These are phyloP conservation scores for Trichocomaceae sp. DNA, from an alignment of 2,329 filamentous ascomycete genomes.

Conservation along the genomic window DNA sequence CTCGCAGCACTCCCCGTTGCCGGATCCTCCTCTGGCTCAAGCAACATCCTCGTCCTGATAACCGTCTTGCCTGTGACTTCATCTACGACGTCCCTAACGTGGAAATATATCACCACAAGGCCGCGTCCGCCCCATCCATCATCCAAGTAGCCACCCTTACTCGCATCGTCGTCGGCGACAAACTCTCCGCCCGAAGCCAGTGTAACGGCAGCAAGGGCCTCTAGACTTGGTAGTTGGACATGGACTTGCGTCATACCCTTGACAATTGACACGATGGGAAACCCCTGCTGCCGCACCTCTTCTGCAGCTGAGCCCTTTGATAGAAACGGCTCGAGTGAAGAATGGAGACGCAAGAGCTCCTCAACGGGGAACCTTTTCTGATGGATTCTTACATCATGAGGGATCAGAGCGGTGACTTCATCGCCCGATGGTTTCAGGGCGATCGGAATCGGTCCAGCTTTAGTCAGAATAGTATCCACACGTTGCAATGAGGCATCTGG, in stretches of 20 bases:
- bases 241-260: conserved; percentile 53
- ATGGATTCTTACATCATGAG: conserved; percentile 34
- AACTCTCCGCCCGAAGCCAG: conserved; percentile 21
- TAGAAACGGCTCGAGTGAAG: conserved; percentile 21
- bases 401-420: conserved; percentile 20
- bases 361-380: conserved; percentile 19
- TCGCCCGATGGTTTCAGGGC: conserved; percentile 12
- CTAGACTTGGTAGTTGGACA: conserved; percentile 54
- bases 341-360: conserved; percentile 24
- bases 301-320: neutral
- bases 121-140: conserved; percentile 26
- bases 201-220: conserved; percentile 45
- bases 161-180: conserved; percentile 13
- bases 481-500: conserved; percentile 9
- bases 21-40: conserved; percentile 26
- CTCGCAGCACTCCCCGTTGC: conserved; percentile 54
- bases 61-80: conserved; percentile 42
- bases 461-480: conserved; percentile 43
- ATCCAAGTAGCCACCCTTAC: conserved; percentile 24
- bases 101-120: conserved; percentile 27
- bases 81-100: conserved; percentile 46
- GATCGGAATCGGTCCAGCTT: conserved; percentile 52
- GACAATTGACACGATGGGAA: conserved; percentile 34
- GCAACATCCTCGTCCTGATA: conserved; percentile 28
- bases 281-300: conserved; percentile 11